Base-by-base conservation (phyloP, 2,329 filamentous ascomycete species). In the Ambrosiella xylebori region DNA sequence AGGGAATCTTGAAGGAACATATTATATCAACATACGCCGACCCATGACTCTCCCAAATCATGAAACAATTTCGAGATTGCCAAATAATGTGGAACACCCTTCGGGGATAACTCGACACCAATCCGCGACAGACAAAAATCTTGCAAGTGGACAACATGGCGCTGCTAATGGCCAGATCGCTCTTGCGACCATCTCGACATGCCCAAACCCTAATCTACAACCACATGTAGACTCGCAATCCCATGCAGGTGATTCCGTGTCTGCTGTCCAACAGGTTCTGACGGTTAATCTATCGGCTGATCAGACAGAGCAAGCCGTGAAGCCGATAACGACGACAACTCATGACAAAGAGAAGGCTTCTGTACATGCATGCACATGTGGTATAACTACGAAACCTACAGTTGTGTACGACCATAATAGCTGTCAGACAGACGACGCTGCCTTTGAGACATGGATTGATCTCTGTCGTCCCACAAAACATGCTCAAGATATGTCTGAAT, bases 381-480 rank as follows among this genome's bases (percentile, higher is more conserved):
- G 52, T 54, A 15, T 17, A 11, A 54, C 50, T 12, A 35, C 54
- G 7, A 17, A 8, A 4, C 52, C 55, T n/a, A 27, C 41, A 7
- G 38, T 45, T 8, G 50, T 17, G 50, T 61, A 60, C 40, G 53
- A 47, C 17, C 57, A 61, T 47, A 47, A 40, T 17, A 56, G 38
- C n/a, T 59, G 59, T 27, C 53, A 59, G 53, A 41, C 61, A 9
- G 57, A 59, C 7, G 45, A 56, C 35, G 2, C 17, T 11, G 12
- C 56, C 13, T 37, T 54, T n/a, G 15, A 15, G 8, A 17, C 17
- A 41, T 54, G 52, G 52, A 13, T 54, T 2, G 35, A 51, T 27
- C 12, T 27, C 27, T 3, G 27, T 3, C 27, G 27, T 27, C 27
- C 27, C 27, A 27, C 3, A 3, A 27, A 27, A 27, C 27, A 27